Conservation (phyloP, 2,329 filamentous ascomycete genomes). For the Colletotrichum lini region DNA sequence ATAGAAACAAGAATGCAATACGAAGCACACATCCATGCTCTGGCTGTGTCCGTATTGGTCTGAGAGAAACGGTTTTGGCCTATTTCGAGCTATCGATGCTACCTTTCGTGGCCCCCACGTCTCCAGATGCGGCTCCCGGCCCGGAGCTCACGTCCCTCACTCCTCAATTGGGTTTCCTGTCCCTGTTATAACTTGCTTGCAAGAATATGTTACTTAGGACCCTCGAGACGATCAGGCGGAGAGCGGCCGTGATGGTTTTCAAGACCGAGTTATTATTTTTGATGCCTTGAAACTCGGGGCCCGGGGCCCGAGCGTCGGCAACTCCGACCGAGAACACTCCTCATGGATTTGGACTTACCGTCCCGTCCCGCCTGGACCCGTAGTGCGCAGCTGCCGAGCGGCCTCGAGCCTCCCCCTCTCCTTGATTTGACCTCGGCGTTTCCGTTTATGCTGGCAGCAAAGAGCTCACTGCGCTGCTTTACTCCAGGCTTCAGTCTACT, state of each 20-base stretch:
- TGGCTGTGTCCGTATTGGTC: background rate
- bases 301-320: constrained; percentile 20
- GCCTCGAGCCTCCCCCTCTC: background rate
- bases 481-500: background rate
- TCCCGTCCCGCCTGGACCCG: constrained; percentile 30
- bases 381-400: constrained; percentile 3
- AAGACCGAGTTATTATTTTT: background rate
- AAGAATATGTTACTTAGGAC: background rate
- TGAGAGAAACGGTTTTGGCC: background rate
- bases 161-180: constrained; percentile 2
- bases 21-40: background rate
- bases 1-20: background rate
- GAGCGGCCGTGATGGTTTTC: background rate
- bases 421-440: background rate
- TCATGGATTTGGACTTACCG: background rate
- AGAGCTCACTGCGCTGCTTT: background rate
- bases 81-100: background rate
- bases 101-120: constrained; percentile 20
- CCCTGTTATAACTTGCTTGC: background rate
- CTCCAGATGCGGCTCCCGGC: constrained; percentile 10
- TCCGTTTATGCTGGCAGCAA: background rate
- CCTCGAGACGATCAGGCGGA: background rate
- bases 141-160: background rate
- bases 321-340: constrained; percentile 17
- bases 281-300: constrained; percentile 5